phyloP scores from a whole-genome alignment of 108 stramenopile species.

The Cyclotella kingstonii region DNA sequence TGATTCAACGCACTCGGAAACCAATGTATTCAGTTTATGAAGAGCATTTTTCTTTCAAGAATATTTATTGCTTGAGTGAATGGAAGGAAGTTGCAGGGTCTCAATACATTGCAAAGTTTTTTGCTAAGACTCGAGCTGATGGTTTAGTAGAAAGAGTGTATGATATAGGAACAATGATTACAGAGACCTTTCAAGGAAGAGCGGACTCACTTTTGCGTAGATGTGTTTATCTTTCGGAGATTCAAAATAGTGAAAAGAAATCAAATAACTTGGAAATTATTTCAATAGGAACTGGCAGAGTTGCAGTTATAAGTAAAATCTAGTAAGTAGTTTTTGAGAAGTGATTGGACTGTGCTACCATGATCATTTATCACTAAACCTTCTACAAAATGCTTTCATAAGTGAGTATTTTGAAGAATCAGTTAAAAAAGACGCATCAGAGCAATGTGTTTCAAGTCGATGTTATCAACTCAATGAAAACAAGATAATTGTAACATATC shows the following conservation, averaged over 20 bases:
- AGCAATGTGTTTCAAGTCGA: conserved; percentile 9
- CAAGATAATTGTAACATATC: conserved; percentile 5
- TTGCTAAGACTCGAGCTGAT: conserved; percentile 51
- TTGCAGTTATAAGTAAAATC: conserved; percentile 3
- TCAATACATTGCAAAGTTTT: conserved; percentile 16
- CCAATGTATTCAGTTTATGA: conserved; percentile 38
- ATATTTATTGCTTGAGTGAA: conserved; percentile 1
- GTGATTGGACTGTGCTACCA: neutral
- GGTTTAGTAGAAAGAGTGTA: conserved; percentile 37
- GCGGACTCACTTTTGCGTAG: conserved; percentile 20
- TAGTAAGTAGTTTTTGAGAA: conserved; percentile 2
- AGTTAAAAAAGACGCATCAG: neutral
- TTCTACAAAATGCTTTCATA: conserved; percentile 1
- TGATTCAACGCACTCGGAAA: conserved; percentile 43
- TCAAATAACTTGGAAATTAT: conserved; percentile 2
- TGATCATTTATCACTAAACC: neutral
- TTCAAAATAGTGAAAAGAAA: neutral
- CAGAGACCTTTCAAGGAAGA: conserved; percentile 23
- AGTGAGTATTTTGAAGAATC: conserved; percentile 26
- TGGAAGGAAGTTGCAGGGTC: neutral
- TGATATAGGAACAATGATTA: conserved; percentile 15
- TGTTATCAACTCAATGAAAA: conserved; percentile 14
- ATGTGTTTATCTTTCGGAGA: neutral
- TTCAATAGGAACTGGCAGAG: conserved; percentile 1
- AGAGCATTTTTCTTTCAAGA: conserved; percentile 61